A percentile compares a stretch with the other conserved stretches of the same genome.
phyloP scores from a whole-genome alignment of 768 basidiomycete species.

The Boletus subparvulus region DNA sequence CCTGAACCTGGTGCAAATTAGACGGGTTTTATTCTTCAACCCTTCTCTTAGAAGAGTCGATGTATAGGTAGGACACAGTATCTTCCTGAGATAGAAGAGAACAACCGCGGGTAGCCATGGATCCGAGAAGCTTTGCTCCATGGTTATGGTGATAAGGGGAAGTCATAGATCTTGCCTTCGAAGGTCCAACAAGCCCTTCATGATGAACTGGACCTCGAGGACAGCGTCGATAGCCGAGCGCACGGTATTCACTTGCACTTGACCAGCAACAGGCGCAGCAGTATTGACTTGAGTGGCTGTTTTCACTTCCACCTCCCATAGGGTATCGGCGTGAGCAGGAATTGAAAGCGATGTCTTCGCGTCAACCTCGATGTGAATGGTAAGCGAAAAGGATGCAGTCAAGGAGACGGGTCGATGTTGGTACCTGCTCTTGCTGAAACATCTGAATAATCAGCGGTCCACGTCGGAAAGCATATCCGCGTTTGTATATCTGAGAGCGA shows the following conservation, averaged over 20 bases:
- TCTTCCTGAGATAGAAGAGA: neutral
- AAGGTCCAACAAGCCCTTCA: conserved; percentile 82
- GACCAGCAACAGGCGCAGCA: conserved; percentile 37
- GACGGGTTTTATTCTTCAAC: neutral
- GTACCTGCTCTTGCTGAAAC: conserved; percentile 83
- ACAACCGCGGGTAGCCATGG: neutral
- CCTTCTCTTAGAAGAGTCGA: neutral
- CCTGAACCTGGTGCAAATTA: neutral
- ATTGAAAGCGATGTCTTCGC: conserved; percentile 72
- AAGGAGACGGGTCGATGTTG: neutral
- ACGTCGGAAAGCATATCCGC: conserved; percentile 73
- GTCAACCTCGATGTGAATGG: conserved; percentile 52
- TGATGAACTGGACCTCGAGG: conserved; percentile 75
- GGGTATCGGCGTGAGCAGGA: conserved; percentile 73
- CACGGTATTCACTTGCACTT: conserved; percentile 67
- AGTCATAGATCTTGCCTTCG: conserved; percentile 65
- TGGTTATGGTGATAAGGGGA: neutral
- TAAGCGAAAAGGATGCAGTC: conserved; percentile 3
- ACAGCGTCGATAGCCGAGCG: conserved; percentile 69
- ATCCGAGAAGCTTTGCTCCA: neutral
- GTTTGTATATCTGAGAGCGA: conserved; percentile 77
- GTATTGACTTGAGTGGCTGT: conserved; percentile 77
- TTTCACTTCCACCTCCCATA: conserved; percentile 89
- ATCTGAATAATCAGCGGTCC: conserved; percentile 73
- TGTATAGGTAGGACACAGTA: neutral